These are phyloP conservation scores for Diospyros lotus DNA, from an alignment of 148 eudicot genomes.

Conservation along the genomic window DNA sequence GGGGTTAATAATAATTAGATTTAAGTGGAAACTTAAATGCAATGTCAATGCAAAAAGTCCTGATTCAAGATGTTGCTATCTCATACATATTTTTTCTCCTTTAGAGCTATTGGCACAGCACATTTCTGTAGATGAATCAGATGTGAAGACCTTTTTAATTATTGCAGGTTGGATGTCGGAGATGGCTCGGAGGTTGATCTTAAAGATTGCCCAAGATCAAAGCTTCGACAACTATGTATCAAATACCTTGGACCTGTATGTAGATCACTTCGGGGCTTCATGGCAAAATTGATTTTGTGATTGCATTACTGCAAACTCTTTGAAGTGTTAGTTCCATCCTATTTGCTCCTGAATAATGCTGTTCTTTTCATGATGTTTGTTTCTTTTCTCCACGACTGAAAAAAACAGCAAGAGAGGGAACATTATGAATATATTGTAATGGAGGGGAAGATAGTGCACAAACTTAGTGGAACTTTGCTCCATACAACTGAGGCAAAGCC, in stretches of 20 bases:
- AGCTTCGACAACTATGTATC: constrained; percentile 70
- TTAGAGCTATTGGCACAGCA: neutral
- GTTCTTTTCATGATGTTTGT: constrained; percentile 9
- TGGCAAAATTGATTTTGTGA: neutral
- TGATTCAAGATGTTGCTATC: neutral
- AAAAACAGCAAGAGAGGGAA: constrained; percentile 73
- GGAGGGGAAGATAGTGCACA: constrained; percentile 61
- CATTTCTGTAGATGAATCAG: neutral
- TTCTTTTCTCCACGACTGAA: neutral
- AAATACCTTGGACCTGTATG: constrained; percentile 95
- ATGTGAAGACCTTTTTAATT: neutral
- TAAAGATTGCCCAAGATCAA: constrained; percentile 58
- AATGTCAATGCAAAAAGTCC: neutral
- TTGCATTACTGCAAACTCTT: neutral
- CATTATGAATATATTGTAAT: constrained; percentile 57
- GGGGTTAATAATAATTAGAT: neutral
- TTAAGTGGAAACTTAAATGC: neutral
- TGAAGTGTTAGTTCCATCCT: neutral
- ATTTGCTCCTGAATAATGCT: neutral
- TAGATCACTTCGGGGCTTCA: constrained; percentile 9
- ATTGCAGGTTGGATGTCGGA: constrained; percentile 81
- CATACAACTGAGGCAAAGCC: constrained; percentile 40
- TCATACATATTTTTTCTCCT: neutral
- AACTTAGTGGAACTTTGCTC: constrained; percentile 41
- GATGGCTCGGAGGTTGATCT: constrained; percentile 79